A percentile compares a stretch with the other conserved stretches of the same genome.
Evolutionary conservation across 2,329 filamentous ascomycete genomes (phyloP).

Genomic region (Cucurbitaria berberidis): DNA sequence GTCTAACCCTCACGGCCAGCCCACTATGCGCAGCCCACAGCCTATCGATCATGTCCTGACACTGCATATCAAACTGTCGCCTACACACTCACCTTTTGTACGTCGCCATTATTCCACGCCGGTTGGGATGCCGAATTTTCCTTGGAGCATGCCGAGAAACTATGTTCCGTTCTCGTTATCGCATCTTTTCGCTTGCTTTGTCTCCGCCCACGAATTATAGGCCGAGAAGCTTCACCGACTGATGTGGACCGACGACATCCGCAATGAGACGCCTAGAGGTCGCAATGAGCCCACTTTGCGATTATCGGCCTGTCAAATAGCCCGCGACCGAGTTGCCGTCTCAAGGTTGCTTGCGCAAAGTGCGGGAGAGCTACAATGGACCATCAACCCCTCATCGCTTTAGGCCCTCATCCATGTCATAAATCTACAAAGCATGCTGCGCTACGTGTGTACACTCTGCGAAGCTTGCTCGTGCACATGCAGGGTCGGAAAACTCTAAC

Average conservation of each 20-base stretch:
- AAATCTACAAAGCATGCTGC: slow-evolving; percentile 32
- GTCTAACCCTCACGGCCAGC: slow-evolving; percentile 16
- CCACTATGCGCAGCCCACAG: slow-evolving; percentile 32
- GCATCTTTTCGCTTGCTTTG: slow-evolving; percentile 35
- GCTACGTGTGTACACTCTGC: slow-evolving; percentile 37
- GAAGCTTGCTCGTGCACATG: slow-evolving; percentile 36
- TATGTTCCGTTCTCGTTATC: slow-evolving; percentile 15
- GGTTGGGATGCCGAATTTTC: slow-evolving; percentile 9
- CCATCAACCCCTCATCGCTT: slow-evolving; percentile 36
- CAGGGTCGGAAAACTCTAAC: slow-evolving; percentile 28
- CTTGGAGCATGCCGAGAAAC: slow-evolving; percentile 12
- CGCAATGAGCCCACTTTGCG: slow-evolving; percentile 22
- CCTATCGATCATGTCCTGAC: slow-evolving; percentile 36
- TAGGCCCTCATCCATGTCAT: slow-evolving; percentile 33
- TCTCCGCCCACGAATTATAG: slow-evolving; percentile 31
- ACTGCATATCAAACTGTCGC: slow-evolving; percentile 35
- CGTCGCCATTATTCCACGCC: slow-evolving; percentile 21
- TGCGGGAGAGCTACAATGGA: slow-evolving; percentile 33
- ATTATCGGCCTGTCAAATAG: slow-evolving; percentile 22
- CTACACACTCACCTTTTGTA: slow-evolving; percentile 18
- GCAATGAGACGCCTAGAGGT: slow-evolving; percentile 34
- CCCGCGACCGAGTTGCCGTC: slow-evolving; percentile 27
- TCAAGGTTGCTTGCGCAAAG: slow-evolving; percentile 33
- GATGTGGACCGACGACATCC: slow-evolving; percentile 33
- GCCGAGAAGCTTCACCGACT: slow-evolving; percentile 43